Evolutionary conservation across 140 eudicot genomes (phyloP).

Genomic region (Bidens hawaiensis): DNA sequence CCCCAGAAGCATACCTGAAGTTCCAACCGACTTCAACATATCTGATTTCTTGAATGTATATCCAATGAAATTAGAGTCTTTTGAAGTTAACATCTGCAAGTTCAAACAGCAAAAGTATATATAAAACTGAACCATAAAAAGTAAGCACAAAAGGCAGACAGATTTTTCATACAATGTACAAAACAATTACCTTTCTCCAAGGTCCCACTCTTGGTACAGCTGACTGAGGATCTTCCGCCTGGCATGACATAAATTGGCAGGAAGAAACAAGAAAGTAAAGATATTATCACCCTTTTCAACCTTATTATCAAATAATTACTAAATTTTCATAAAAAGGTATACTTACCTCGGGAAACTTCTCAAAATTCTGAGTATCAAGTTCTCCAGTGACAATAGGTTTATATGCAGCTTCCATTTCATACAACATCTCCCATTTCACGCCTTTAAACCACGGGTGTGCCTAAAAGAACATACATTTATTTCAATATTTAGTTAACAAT

Average conservation of each 20-base stretch:
- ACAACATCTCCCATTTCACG: conserved; percentile 65
- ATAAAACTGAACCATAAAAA: not conserved
- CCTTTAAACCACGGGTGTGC: conserved; percentile 76
- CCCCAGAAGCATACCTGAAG: conserved; percentile 51
- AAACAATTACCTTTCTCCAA: conserved; percentile 74
- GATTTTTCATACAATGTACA: not conserved
- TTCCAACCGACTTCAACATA: conserved; percentile 72
- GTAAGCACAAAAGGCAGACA: not conserved
- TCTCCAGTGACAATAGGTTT: conserved; percentile 83
- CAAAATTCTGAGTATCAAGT: conserved; percentile 89
- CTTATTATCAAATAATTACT: not conserved
- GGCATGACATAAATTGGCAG: conserved; percentile 18
- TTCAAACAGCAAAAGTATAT: conserved; percentile 13
- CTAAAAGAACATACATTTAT: conserved; percentile 26
- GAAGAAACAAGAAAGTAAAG: not conserved
- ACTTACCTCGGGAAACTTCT: conserved; percentile 78
- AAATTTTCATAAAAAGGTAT: not conserved
- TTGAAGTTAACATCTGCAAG: conserved; percentile 87
- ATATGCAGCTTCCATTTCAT: conserved; percentile 95
- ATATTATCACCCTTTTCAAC: not conserved
- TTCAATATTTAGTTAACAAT: not conserved
- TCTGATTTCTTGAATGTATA: conserved; percentile 88
- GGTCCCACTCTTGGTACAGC: conserved; percentile 82
- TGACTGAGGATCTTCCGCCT: conserved; percentile 71
- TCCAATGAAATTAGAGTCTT: conserved; percentile 89